phyloP scores from a whole-genome alignment of 257 asterid species.

The Linderniella brevidens region DNA sequence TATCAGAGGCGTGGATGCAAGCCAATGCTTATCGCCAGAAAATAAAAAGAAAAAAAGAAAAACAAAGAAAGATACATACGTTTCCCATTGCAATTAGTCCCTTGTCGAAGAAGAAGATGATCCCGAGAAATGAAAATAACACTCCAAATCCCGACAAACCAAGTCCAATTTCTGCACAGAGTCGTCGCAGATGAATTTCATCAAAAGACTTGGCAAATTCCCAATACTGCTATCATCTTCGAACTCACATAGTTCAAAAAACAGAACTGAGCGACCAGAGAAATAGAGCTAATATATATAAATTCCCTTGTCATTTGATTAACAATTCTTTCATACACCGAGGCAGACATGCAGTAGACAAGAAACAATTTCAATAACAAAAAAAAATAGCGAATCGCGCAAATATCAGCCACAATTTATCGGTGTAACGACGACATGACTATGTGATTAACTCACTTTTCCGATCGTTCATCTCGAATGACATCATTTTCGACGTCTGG shows the following conservation, averaged over 20 bases:
- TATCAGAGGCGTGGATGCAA: too few species aligned
- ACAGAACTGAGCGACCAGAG: not conserved
- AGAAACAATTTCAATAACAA: too few species aligned
- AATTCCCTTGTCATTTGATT: too few species aligned
- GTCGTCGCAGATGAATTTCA: too few species aligned
- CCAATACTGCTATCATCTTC: not conserved
- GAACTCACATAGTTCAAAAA: not conserved
- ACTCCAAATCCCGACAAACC: slow-evolving; percentile 89
- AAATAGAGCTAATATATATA: not conserved
- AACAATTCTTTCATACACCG: too few species aligned
- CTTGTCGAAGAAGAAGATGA: slow-evolving; percentile 70
- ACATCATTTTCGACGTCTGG: slow-evolving; percentile 31
- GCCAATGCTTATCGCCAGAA: slow-evolving; percentile 8
- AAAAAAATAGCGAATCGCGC: too few species aligned
- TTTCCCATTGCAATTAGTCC: slow-evolving; percentile 87
- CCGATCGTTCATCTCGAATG: slow-evolving; percentile 73
- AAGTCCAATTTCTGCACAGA: slow-evolving; percentile 67
- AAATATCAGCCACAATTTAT: too few species aligned
- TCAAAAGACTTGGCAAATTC: too few species aligned
- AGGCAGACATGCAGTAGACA: too few species aligned
- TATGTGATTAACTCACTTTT: slow-evolving; percentile 27
- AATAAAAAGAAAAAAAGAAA: slow-evolving; percentile 3
- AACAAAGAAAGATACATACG: slow-evolving; percentile 29
- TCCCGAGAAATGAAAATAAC: slow-evolving; percentile 70
- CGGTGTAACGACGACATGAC: not conserved